phyloP scores from a whole-genome alignment of 495 filamentous ascomycete species.

The Penicillium mononematosum region DNA sequence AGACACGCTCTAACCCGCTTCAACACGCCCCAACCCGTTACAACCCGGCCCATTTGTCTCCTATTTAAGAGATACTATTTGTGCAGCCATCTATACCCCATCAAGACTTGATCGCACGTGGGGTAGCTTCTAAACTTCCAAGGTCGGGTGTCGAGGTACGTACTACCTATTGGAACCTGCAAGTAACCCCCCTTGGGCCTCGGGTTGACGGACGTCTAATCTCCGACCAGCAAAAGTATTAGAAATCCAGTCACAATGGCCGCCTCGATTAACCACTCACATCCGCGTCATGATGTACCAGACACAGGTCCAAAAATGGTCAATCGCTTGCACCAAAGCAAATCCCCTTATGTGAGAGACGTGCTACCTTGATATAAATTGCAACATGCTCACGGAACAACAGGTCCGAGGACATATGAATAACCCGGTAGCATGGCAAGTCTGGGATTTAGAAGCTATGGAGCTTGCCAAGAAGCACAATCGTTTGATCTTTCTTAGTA shows the following conservation, averaged over 20 bases:
- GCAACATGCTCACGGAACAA: slow-evolving; percentile 14
- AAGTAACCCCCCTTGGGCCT: slow-evolving; percentile 19
- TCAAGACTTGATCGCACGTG: not conserved
- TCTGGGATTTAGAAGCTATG: slow-evolving; percentile 77
- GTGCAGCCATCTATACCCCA: not conserved
- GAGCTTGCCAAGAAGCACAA: slow-evolving; percentile 74
- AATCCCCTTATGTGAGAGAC: slow-evolving; percentile 68
- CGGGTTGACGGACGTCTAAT: slow-evolving; percentile 1
- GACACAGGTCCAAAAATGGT: slow-evolving; percentile 44
- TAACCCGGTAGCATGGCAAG: slow-evolving; percentile 92
- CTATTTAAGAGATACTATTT: not conserved
- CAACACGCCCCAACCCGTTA: not conserved
- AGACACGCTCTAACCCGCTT: not conserved
- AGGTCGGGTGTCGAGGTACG: slow-evolving; percentile 2
- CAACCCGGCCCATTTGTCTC: slow-evolving; percentile 7
- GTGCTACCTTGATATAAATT: not conserved
- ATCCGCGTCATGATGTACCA: slow-evolving; percentile 25
- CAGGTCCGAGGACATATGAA: slow-evolving; percentile 76
- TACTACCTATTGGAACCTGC: slow-evolving; percentile 23
- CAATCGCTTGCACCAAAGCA: slow-evolving; percentile 72
- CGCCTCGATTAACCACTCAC: slow-evolving; percentile 30
- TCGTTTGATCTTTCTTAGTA: slow-evolving; percentile 87
- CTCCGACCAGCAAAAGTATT: slow-evolving; percentile 6
- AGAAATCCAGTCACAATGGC: slow-evolving; percentile 17
- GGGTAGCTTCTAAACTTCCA: slow-evolving; percentile 10